Base-by-base conservation (phyloP, 306 rosid genomes). In the Cucurbita pepo region DNA sequence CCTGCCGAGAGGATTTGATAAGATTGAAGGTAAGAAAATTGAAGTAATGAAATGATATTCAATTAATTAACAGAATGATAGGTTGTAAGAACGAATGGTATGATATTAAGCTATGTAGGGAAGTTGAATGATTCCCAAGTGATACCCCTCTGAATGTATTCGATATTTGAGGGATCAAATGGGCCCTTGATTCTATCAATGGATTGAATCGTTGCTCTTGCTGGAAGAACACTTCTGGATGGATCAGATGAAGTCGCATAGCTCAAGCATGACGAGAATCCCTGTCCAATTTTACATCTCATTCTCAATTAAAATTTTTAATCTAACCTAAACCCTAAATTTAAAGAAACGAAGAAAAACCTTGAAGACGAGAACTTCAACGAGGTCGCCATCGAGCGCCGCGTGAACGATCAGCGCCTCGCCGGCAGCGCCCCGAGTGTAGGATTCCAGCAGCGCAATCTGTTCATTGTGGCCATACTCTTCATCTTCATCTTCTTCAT, bases 111-210 rank as follows among this genome's bases (percentile, higher is more conserved):
- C 4, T 65, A 43, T 19, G 18, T 10, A 75, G 57, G 79, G 50
- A 45, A 34, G 70, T 75, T 80, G 74, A 92, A 92, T 76, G 63
- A 89, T 77, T 90, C 79, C 98, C 96, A 92, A 8, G 90, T 70
- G 25, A 92, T 73, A 62, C 73, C 85, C 72, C 83, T 83, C 45
- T 88, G 79, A 74, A 92, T 54, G 80, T 90, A 90, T 73, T 84
- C 80, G 21, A 85, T 83, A 58, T 90, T 87, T 8, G 92, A 76
- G 51, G 98, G 98, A 84, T 92, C 86, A 76, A 92, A 90, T 34
- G 97, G 97, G 13, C 97, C 97, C 81, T 75, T 85, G 65, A 90
- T 80, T 83, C 83, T 88, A 80, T 92, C 95, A 41, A 92, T 81
- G 52, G 83, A 77, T 69, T 67, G 80, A 21, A 92, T 86, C 80